Evolutionary conservation across 2,329 filamentous ascomycete genomes (phyloP), one percentile per base, ranked within the genome.

Genomic region (Elsinoe ampelina): DNA sequence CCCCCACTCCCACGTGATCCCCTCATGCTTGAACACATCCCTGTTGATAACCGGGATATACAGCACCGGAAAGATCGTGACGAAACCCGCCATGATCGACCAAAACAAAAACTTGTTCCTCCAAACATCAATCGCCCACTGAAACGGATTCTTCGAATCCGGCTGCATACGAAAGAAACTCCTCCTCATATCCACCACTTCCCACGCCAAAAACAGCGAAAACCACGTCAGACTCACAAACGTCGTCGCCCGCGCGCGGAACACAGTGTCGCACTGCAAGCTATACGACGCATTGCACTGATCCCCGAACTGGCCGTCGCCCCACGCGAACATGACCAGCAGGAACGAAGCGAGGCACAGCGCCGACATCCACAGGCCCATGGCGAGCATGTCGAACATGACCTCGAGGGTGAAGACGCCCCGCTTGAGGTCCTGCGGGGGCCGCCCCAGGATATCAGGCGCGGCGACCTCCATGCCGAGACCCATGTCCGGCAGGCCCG

Each of bases 401-500:
- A 93, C 80, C 72, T 93, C 85, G 67, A 79, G 78, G 12, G 86
- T 89, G 70, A 93, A 93, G 50, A 92, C 83, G 61, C 87, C 86
- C 3, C 76, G 68, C 42, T 76, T 73, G 12, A 85, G 70, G 70
- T 85, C 79, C 61, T 92, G 87, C 0, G 90, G 90, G 6, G 88
- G 87, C 54, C 89, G 84, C 61, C 79, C 75, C 81, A 95, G 89
- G 60, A 95, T 84, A 66, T 92, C 86, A 1, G 81, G 78, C 0
- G 84, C 81, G 0, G 88, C 87, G 43, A 78, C 74, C 70, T 95
- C 89, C 63, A 89, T 85, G 17, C 89, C 89, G 1, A 95, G 80
- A 42, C 89, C 90, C 74, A 95, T 93, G 58, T 91, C 90, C 1
- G 89, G 89, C 69, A 93, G 83, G 5, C 85, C 87, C 39, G 87